Conservation (phyloP, 345 rosid genomes). For the Streptanthus diversifolius region DNA sequence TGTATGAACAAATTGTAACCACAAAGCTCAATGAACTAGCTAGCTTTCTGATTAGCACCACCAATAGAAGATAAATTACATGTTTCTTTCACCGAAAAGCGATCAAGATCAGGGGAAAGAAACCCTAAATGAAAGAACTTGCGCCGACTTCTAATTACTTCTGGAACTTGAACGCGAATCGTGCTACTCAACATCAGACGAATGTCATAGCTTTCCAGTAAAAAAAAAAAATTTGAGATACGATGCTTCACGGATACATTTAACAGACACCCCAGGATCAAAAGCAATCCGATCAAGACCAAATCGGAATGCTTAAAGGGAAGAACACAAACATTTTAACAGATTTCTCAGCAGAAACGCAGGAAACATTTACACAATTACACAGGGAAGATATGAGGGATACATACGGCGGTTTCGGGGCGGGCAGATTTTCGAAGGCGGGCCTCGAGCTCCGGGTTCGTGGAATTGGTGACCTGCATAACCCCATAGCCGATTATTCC, state of each 20-base stretch:
- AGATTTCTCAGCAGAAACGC: not conserved
- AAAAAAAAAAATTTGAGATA: not conserved
- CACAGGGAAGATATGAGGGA: not conserved
- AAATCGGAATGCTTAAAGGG: not conserved
- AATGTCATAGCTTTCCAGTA: not conserved
- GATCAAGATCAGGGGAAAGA: not conserved
- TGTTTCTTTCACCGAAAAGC: not conserved
- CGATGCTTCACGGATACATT: not conserved
- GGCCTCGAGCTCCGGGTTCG: slow-evolving; percentile 74
- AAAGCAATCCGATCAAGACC: slow-evolving; percentile 9
- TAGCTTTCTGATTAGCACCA: not conserved
- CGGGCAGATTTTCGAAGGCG: slow-evolving; percentile 76
- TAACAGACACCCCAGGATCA: not conserved
- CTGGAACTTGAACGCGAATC: not conserved
- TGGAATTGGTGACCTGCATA: slow-evolving; percentile 79
- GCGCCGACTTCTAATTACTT: not conserved
- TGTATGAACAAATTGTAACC: slow-evolving; percentile 5
- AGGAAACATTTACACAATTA: not conserved
- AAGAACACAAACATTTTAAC: not conserved
- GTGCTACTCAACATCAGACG: not conserved
- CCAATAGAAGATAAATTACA: not conserved
- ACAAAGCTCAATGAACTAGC: not conserved
- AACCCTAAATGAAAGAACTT: not conserved
- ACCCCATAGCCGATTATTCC: slow-evolving; percentile 83
- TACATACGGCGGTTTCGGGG: slow-evolving; percentile 66